Percentiles rank a stretch among this genome's conserved stretches.
phyloP scores from a whole-genome alignment of 2,329 filamentous ascomycete species.

The Pseudonectria buxi region DNA sequence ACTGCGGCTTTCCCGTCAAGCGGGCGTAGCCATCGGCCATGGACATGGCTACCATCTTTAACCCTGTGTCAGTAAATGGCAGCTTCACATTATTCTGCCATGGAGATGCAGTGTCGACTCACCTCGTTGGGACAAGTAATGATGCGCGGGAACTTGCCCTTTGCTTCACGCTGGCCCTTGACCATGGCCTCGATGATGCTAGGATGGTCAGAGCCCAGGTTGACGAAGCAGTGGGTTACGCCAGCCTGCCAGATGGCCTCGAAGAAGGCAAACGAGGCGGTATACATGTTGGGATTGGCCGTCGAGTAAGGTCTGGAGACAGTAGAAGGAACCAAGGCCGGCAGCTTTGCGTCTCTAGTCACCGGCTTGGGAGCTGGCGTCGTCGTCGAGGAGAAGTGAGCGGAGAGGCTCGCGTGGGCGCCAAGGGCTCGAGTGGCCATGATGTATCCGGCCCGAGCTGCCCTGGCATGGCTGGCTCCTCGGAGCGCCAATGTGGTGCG shows the following conservation, averaged over 20 bases:
- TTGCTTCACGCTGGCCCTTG: constrained; percentile 62
- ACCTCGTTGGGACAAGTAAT: constrained; percentile 79
- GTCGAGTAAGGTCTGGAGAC: constrained; percentile 17
- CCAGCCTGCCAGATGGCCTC: constrained; percentile 70
- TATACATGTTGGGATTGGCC: constrained; percentile 47
- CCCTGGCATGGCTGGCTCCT: no score
- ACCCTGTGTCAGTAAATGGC: constrained; percentile 3
- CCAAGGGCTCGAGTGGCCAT: no score
- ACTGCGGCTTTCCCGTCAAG: constrained; percentile 64
- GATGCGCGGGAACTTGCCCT: constrained; percentile 60
- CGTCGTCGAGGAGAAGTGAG: no score
- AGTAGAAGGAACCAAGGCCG: constrained; percentile 4
- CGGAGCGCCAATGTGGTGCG: no score
- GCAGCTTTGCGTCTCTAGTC: background rate
- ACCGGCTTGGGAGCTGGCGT: no score
- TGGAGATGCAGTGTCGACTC: constrained; percentile 9
- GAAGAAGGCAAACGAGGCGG: constrained; percentile 74
- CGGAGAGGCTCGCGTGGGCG: no score
- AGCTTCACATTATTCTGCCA: background rate
- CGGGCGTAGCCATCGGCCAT: constrained; percentile 79
- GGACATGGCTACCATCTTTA: constrained; percentile 74
- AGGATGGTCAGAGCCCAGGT: constrained; percentile 66
- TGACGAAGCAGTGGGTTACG: constrained; percentile 54
- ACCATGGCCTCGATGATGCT: constrained; percentile 76
- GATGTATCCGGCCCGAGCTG: no score